A percentile compares a stretch with the other conserved stretches of the same genome.
phyloP scores from a whole-genome alignment of 2,329 filamentous ascomycete species.

The Paecilomyces sp. region DNA sequence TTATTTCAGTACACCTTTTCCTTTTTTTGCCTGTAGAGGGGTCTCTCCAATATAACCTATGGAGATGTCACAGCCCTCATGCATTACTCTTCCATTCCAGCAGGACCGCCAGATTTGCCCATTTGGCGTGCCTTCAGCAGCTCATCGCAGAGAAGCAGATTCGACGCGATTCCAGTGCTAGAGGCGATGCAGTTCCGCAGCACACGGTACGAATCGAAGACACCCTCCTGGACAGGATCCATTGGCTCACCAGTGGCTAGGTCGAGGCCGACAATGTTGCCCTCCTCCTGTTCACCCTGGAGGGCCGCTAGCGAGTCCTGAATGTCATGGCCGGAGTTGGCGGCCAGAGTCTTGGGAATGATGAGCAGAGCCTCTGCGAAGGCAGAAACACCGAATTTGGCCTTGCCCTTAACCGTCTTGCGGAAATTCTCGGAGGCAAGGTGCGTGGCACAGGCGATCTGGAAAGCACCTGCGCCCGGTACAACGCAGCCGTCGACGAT shows the following conservation, averaged over 20 bases:
- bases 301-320: conserved; percentile 85
- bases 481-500: conserved; percentile 97
- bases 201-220: conserved; percentile 95
- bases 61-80: background rate
- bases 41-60: background rate
- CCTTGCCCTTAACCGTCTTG: conserved; percentile 94
- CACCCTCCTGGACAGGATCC: conserved; percentile 86
- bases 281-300: conserved; percentile 78
- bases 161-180: conserved; percentile 89
- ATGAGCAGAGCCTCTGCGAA: conserved; percentile 92
- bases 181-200: conserved; percentile 89
- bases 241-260: conserved; percentile 83
- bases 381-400: conserved; percentile 88
- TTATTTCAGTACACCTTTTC: background rate
- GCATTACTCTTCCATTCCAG: conserved; percentile 35
- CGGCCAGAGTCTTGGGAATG: conserved; percentile 94
- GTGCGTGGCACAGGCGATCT: conserved; percentile 84
- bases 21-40: background rate
- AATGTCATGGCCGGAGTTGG: conserved; percentile 92
- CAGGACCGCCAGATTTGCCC: conserved; percentile 45
- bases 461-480: conserved; percentile 90
- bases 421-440: conserved; percentile 79
- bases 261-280: conserved; percentile 79
- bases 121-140: conserved; percentile 97
- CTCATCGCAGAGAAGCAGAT: conserved; percentile 92